These are phyloP conservation scores for Endoconidiophora laricicola DNA, from an alignment of 2,329 filamentous ascomycete genomes.

Conservation along the genomic window DNA sequence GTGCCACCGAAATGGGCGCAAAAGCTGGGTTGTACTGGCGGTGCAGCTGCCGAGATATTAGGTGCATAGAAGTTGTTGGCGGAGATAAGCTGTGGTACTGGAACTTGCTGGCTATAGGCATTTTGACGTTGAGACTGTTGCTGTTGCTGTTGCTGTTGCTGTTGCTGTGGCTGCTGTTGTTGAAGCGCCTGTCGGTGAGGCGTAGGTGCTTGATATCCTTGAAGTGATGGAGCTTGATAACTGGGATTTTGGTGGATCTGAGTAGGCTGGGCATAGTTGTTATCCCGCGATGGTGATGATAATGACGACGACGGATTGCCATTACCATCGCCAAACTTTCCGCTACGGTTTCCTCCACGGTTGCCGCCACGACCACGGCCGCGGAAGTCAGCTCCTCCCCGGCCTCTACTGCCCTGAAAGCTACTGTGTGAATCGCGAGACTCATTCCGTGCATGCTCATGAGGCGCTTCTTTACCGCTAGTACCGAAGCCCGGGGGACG, in stretches of 20 bases:
- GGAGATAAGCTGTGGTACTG: not conserved
- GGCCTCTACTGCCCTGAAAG: conserved; percentile 24
- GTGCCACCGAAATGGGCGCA: not conserved
- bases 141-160: not conserved
- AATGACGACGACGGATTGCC: conserved; percentile 8
- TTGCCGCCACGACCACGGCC: conserved; percentile 24
- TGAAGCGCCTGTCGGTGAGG: not conserved
- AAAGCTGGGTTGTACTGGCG: not conserved
- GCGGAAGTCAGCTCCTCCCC: conserved; percentile 23
- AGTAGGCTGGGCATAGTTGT: not conserved
- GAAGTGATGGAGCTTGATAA: too few species aligned
- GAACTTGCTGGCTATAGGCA: not conserved
- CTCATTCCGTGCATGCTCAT: not conserved
- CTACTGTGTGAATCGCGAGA: not conserved
- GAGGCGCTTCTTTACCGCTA: conserved; percentile 17
- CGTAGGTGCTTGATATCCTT: not conserved
- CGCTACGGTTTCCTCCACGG: conserved; percentile 9
- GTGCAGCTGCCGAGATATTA: not conserved
- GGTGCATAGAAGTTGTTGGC: not conserved
- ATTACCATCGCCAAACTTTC: conserved; percentile 19
- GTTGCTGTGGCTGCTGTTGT: not conserved
- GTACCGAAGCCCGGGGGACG: conserved; percentile 47
- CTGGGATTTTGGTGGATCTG: not conserved
- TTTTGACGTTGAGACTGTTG: not conserved
- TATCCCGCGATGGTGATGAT: not conserved